Evolutionary conservation across 768 basidiomycete species (phyloP).

Genomic region (Lentinula detonsa): DNA sequence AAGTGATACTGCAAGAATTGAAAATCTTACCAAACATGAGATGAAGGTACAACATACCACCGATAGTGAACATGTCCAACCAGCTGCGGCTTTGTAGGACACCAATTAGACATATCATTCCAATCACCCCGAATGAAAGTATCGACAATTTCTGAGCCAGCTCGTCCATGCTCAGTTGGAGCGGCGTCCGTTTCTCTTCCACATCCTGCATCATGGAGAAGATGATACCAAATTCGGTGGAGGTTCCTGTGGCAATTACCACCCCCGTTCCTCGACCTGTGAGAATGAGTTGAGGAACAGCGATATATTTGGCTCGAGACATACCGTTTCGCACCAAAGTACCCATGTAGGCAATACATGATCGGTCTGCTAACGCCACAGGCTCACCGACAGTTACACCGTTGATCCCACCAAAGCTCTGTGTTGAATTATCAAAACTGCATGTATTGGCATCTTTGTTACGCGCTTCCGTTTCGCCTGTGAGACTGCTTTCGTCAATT

Average conservation of each 20-base stretch:
- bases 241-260: slow-evolving; percentile 78
- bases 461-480: slow-evolving; percentile 85
- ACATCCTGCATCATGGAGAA: slow-evolving; percentile 99
- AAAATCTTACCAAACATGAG: neutral
- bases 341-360: slow-evolving; percentile 93
- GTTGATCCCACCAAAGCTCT: slow-evolving; percentile 6
- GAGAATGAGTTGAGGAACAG: neutral
- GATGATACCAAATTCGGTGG: slow-evolving; percentile 93
- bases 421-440: slow-evolving; percentile 24
- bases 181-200: slow-evolving; percentile 87
- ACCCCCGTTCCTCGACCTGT: slow-evolving; percentile 78
- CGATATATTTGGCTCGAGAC: slow-evolving; percentile 6
- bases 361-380: slow-evolving; percentile 73
- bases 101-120: slow-evolving; percentile 87
- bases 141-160: slow-evolving; percentile 88
- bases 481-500: slow-evolving; percentile 92
- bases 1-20: slow-evolving; percentile 64
- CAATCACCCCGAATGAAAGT: slow-evolving; percentile 91
- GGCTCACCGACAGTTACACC: slow-evolving; percentile 26
- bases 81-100: slow-evolving; percentile 80
- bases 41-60: slow-evolving; percentile 55
- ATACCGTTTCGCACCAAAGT: slow-evolving; percentile 86
- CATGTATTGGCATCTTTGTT: slow-evolving; percentile 60
- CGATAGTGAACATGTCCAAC: slow-evolving; percentile 99
- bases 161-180: slow-evolving; percentile 95